Evolutionary conservation across 1,139 yeast species (phyloP), one percentile per base, ranked within the genome.

Genomic region (Suhomyces choctaworum): DNA sequence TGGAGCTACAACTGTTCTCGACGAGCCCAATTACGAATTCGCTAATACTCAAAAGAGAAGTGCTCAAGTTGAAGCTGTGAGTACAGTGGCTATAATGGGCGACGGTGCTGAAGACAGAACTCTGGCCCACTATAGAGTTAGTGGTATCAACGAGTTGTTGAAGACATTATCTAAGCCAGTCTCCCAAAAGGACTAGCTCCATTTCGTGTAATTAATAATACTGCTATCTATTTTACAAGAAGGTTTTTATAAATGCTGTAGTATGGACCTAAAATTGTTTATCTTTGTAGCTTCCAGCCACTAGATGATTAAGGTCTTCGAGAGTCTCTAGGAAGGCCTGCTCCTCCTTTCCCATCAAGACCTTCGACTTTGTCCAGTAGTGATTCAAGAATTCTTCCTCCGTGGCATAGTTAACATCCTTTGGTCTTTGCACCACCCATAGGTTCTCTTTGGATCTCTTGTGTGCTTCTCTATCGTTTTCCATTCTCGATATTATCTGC

Each of bases 401-500:
- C 1, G 73, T 65, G 4, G 73, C 60, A 20, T 52, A 56, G 27
- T 42, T 56, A 1, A 57, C 32, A 5, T 65, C 66, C 36, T 66
- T 65, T 12, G 74, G 72, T 41, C 85, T 56, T 19, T 70, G 70
- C 0, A 83, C 79, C 10, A 78, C 75, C 95, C 95, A 86, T 22
- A 81, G 64, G 16, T 70, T 74, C 51, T 88, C 96, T 48, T 87
- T 85, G 11, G 83, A 76, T 40, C 85, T 71, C 53, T 88, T 88
- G 47, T 84, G 88, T 7, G 92, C 67, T 54, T 88, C 96, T 46
- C 96, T 64, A 54, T 88, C 96, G 43, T 84, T 92, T 54, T 88
- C 95, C 79, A 88, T 85, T 41, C 96, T 66, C 25, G 76, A 66
- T n/a, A 84, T 55, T 10, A 84, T 79, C 46, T 82, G 83, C 31